Evolutionary conservation across 2,329 filamentous ascomycete genomes (phyloP).

Genomic region (Sporothrix globosa): DNA sequence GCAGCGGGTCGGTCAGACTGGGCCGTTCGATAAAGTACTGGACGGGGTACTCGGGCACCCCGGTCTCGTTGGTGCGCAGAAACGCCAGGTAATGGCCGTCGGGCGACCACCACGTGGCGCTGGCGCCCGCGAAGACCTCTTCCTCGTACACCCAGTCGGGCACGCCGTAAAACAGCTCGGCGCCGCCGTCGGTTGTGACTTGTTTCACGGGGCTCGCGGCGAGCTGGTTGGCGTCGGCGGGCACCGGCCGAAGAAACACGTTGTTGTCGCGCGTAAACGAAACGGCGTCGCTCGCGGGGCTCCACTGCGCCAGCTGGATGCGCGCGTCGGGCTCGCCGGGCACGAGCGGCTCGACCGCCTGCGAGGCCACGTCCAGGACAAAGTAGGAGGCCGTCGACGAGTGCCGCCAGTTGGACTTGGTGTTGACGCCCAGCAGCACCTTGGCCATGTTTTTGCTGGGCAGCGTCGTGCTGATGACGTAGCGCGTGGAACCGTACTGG

Average conservation of each 20-base stretch:
- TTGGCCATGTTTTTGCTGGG: conserved; percentile 84
- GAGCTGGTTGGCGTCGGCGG: conserved; percentile 43
- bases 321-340: conserved; percentile 65
- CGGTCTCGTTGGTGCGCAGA: conserved; percentile 88
- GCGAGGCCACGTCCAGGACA: conserved; percentile 85
- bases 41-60: conserved; percentile 87
- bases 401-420: conserved; percentile 81
- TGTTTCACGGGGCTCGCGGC: conserved; percentile 56
- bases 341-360: conserved; percentile 76
- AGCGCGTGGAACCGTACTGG: conserved; percentile 56
- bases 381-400: conserved; percentile 87
- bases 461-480: conserved; percentile 65
- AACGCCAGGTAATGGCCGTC: conserved; percentile 91
- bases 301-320: conserved; percentile 88
- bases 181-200: conserved; percentile 84
- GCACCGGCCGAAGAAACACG: conserved; percentile 72
- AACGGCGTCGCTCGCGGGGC: conserved; percentile 80
- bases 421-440: conserved; percentile 77
- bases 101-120: conserved; percentile 92
- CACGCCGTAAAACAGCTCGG: conserved; percentile 90
- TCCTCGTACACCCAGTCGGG: conserved; percentile 96
- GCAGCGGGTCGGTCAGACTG: conserved; percentile 68
- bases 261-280: conserved; percentile 94
- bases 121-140: conserved; percentile 78
- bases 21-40: conserved; percentile 91